These are phyloP conservation scores for Parachaetomium inaequale DNA, from an alignment of 495 filamentous ascomycete genomes.

Conservation along the genomic window DNA sequence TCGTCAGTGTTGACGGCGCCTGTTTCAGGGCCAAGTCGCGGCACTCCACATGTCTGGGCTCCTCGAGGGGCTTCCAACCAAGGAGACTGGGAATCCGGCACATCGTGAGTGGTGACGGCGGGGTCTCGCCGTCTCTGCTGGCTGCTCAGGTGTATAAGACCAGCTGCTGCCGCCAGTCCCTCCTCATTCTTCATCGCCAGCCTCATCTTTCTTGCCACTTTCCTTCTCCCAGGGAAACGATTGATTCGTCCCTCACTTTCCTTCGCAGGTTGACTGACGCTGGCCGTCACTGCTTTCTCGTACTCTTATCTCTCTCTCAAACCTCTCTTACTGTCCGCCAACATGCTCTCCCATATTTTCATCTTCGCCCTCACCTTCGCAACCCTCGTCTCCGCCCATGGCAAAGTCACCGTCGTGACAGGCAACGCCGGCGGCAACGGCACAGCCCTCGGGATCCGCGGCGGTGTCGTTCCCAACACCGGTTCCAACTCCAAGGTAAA, in stretches of 20 bases:
- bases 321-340: neutral
- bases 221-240: neutral
- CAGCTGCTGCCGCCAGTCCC: neutral
- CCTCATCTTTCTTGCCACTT: neutral
- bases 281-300: neutral
- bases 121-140: neutral
- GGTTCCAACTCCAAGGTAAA: slow-evolving; percentile 20
- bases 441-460: slow-evolving; percentile 28
- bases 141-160: neutral
- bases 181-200: neutral
- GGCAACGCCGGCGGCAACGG: slow-evolving; percentile 30
- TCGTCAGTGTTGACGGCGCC: neutral
- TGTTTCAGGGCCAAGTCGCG: neutral
- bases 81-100: neutral
- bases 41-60: neutral
- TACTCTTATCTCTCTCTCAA: neutral
- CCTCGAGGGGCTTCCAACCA: neutral
- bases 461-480: slow-evolving; percentile 24
- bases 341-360: slow-evolving; percentile 18
- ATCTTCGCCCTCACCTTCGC: slow-evolving; percentile 17
- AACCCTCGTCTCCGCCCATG: slow-evolving; percentile 29
- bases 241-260: slow-evolving; percentile 12
- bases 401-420: slow-evolving; percentile 27
- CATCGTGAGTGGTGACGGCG: neutral
- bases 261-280: neutral